Evolutionary conservation across 495 filamentous ascomycete genomes (phyloP).

Genomic region (Rusavskia elegans): DNA sequence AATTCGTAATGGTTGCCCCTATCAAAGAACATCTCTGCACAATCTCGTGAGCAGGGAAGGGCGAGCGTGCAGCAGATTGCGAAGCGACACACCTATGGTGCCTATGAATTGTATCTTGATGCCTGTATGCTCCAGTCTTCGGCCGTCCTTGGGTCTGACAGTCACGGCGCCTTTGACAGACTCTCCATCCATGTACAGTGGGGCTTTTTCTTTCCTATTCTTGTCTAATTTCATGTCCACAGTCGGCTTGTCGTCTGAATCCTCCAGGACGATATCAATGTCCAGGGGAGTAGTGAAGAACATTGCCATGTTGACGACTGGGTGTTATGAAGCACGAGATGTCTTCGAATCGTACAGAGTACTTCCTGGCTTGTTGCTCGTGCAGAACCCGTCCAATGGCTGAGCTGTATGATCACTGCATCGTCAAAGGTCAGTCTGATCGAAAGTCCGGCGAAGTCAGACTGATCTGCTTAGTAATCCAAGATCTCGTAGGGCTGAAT

Average conservation of each 20-base stretch:
- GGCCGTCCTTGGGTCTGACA: slow-evolving; percentile 93
- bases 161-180: slow-evolving; percentile 93
- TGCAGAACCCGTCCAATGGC: too few species aligned
- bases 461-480: background rate
- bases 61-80: background rate
- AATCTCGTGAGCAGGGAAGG: slow-evolving; percentile 6
- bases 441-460: too few species aligned
- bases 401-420: too few species aligned
- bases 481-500: background rate
- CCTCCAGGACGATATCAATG: slow-evolving; percentile 95
- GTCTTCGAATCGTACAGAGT: too few species aligned
- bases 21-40: slow-evolving; percentile 94
- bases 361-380: too few species aligned
- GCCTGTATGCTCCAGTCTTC: slow-evolving; percentile 91
- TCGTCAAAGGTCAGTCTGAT: too few species aligned
- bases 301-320: slow-evolving; percentile 37
- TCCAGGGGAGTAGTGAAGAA: slow-evolving; percentile 97
- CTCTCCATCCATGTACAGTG: slow-evolving; percentile 95
- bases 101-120: slow-evolving; percentile 99
- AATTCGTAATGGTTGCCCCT: slow-evolving; percentile 99
- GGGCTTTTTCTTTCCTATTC: slow-evolving; percentile 87
- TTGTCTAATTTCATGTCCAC: slow-evolving; percentile 98
- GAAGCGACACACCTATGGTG: slow-evolving; percentile 57
- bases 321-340: background rate
- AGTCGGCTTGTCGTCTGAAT: slow-evolving; percentile 81